These are phyloP conservation scores for Xylaria sp. DNA, from an alignment of 495 filamentous ascomycete genomes.

Conservation along the genomic window DNA sequence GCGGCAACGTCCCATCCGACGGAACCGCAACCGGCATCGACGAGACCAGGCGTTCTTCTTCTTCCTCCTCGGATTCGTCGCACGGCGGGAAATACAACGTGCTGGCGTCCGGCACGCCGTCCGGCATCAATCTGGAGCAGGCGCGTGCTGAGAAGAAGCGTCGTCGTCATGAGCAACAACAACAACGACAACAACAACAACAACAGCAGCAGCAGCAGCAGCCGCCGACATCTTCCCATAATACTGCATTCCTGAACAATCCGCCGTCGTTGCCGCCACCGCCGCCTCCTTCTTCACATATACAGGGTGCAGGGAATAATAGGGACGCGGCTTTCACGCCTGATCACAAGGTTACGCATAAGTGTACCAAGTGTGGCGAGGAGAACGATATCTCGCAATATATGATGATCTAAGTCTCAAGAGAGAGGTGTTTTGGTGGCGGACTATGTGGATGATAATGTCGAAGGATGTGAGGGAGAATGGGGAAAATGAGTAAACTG, in stretches of 20 bases:
- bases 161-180: too few relatives aligned
- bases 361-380: neutral
- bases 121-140: conserved; percentile 36
- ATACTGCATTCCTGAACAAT: neutral
- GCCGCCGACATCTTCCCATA: too few relatives aligned
- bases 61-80: conserved; percentile 28
- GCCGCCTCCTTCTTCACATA: neutral
- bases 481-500: neutral
- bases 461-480: neutral
- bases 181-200: too few relatives aligned
- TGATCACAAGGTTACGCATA: neutral
- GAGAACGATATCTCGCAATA: conserved; percentile 5
- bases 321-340: neutral
- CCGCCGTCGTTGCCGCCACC: neutral
- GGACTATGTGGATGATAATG: neutral
- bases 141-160: conserved; percentile 1
- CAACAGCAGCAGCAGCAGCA: neutral
- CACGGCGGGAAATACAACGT: conserved; percentile 40
- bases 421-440: neutral
- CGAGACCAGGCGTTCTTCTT: conserved; percentile 23
- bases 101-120: conserved; percentile 40
- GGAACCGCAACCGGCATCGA: neutral
- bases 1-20: neutral
- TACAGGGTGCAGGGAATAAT: neutral
- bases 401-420: neutral